Evolutionary conservation across 2,329 filamentous ascomycete genomes (phyloP).

Genomic region (Curvularia spicifera): DNA sequence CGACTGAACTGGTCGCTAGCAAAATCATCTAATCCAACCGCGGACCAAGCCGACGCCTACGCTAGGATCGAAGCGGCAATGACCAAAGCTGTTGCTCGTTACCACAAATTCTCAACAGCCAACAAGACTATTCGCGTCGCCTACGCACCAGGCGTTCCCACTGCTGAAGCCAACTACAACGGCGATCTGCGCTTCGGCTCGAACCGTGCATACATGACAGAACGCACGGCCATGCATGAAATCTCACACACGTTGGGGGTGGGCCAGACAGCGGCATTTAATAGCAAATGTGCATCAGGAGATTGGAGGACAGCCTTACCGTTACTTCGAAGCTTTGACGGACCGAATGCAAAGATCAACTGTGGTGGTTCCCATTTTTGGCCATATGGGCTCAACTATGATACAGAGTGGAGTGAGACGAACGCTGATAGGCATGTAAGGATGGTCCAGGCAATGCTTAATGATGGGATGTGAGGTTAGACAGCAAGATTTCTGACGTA

Average conservation of each 20-base stretch:
- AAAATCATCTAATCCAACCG: constrained; percentile 37
- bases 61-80: constrained; percentile 41
- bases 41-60: constrained; percentile 45
- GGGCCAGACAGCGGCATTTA: constrained; percentile 42
- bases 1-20: constrained; percentile 37
- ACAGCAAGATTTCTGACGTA: not conserved
- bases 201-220: constrained; percentile 43
- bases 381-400: constrained; percentile 47
- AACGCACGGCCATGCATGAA: constrained; percentile 47
- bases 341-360: constrained; percentile 38
- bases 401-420: constrained; percentile 46
- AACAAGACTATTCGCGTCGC: constrained; percentile 38
- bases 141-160: constrained; percentile 43
- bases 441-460: constrained; percentile 44
- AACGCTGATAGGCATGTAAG: constrained; percentile 45
- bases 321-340: constrained; percentile 41
- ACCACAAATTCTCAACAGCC: constrained; percentile 30
- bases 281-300: constrained; percentile 36
- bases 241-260: constrained; percentile 45
- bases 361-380: constrained; percentile 45
- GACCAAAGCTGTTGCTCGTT: constrained; percentile 39
- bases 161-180: constrained; percentile 46
- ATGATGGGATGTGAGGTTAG: constrained; percentile 37
- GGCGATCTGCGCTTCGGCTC: constrained; percentile 45
- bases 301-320: constrained; percentile 45